Evolutionary conservation across 2,329 filamentous ascomycete species (phyloP).

Genomic region (Botrytis aclada): DNA sequence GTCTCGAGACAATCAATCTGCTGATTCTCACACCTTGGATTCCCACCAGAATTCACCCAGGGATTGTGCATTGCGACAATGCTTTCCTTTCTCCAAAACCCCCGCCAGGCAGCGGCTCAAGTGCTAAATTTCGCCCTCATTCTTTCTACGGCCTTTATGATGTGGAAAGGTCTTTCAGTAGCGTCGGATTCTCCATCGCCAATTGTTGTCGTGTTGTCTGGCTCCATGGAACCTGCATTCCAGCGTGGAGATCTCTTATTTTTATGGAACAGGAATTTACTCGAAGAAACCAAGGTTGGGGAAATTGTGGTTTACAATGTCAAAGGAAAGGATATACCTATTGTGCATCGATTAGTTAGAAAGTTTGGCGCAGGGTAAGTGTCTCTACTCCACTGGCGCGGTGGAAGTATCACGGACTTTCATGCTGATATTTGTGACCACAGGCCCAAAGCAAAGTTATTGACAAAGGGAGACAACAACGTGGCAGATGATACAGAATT

Average conservation of each 20-base stretch:
- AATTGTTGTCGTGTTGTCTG: slow-evolving; percentile 60
- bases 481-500: slow-evolving; percentile 86
- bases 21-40: background rate
- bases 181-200: slow-evolving; percentile 57
- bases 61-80: slow-evolving; percentile 39
- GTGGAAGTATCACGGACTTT: background rate
- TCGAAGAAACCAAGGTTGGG: slow-evolving; percentile 61
- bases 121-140: slow-evolving; percentile 71
- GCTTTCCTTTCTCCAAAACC: slow-evolving; percentile 57
- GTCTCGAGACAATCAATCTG: background rate
- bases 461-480: slow-evolving; percentile 99
- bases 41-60: background rate
- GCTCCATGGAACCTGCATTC: slow-evolving; percentile 61
- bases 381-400: background rate
- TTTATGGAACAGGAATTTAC: slow-evolving; percentile 54
- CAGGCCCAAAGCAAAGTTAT: slow-evolving; percentile 62
- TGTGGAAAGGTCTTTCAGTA: slow-evolving; percentile 69
- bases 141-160: slow-evolving; percentile 70
- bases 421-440: background rate
- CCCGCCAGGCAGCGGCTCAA: slow-evolving; percentile 64
- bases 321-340: slow-evolving; percentile 87
- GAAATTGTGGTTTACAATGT: slow-evolving; percentile 77
- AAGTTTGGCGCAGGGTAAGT: slow-evolving; percentile 60
- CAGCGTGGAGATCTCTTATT: slow-evolving; percentile 58
- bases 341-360: slow-evolving; percentile 89